Evolutionary conservation across 2,329 filamentous ascomycete genomes (phyloP).

Genomic region (Harringtonia lauricola): DNA sequence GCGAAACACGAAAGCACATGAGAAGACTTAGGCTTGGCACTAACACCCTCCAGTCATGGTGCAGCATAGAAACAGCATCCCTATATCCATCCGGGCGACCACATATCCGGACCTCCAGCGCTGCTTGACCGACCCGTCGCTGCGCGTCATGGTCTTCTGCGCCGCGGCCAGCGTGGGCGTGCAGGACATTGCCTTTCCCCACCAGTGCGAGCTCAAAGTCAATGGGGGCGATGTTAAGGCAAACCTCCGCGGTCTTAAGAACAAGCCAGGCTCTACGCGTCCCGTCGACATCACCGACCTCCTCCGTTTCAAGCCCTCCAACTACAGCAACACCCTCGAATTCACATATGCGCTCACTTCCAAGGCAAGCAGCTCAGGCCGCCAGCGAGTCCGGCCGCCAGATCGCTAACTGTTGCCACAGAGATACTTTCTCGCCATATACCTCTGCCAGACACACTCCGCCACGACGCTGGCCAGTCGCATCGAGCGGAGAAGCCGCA

Average conservation of each 20-base stretch:
- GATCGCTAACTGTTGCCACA: slow-evolving; percentile 20
- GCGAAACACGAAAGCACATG: too few relatives aligned
- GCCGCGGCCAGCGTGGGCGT: slow-evolving; percentile 49
- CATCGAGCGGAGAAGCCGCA: slow-evolving; percentile 57
- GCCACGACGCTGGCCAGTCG: slow-evolving; percentile 60
- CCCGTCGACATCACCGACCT: slow-evolving; percentile 81
- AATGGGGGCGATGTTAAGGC: slow-evolving; percentile 82
- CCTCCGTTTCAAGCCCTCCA: slow-evolving; percentile 54
- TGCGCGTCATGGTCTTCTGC: slow-evolving; percentile 77
- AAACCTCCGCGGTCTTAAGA: slow-evolving; percentile 92
- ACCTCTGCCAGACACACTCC: slow-evolving; percentile 63
- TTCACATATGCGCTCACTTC: slow-evolving; percentile 88
- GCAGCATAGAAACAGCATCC: slow-evolving; percentile 38
- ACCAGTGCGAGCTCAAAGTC: slow-evolving; percentile 84
- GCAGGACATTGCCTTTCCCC: slow-evolving; percentile 79
- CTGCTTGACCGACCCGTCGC: slow-evolving; percentile 47
- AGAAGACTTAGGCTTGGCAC: too few relatives aligned
- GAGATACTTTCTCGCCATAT: slow-evolving; percentile 64
- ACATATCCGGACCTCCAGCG: slow-evolving; percentile 40
- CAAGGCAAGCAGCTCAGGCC: slow-evolving; percentile 49
- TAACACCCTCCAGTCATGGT: slow-evolving; percentile 37
- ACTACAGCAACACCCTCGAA: slow-evolving; percentile 66
- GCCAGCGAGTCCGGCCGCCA: background rate
- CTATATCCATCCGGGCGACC: slow-evolving; percentile 33
- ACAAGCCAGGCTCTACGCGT: slow-evolving; percentile 87